Base-by-base conservation (phyloP, 352 stramenopile genomes). In the Phytophthora gonapodyides region DNA sequence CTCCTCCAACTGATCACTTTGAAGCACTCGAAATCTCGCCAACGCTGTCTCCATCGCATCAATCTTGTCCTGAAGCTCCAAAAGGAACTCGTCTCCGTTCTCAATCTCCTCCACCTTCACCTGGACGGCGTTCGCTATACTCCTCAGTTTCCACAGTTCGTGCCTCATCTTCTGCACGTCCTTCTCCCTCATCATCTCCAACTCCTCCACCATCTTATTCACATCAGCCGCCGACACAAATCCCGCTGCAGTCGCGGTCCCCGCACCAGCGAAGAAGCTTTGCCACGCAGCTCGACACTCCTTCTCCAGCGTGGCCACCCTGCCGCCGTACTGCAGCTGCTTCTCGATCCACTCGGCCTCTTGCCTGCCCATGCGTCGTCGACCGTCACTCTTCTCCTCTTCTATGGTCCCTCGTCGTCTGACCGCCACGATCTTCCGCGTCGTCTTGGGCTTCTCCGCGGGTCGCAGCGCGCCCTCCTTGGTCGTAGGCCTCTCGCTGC, bases 301-400 rank as follows among this genome's bases (percentile, higher is more conserved):
- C 33, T 80, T 88, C 56, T 91, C 82, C 15, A 91, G 24, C 17
- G 75, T 51, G 1, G 49, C 46, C 7, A 64, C 57, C 0, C 82
- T 71, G 34, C 74, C 57, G 0, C 42, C 68, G 35, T 85, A 86
- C 63, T 82, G 78, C 3, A 75, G 38, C 50, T 89, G 78, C 57
- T 85, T 91, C 55, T 91, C 82, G 16, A 84, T 48, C 80, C 82
- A 89, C 57, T 86, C 77, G 2, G 72, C 50, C 21, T 88, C 79
- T 1, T 68, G 40, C 13, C 72, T 81, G 1, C 64, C 68, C 48
- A 81, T 62, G 9, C 72, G 60, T 2, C 65, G 65, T 17, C 53
- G 55, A 31, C 19, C 27, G 17, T 16, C 35, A 38, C 46, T 40
- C 50, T 19, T 61, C 15, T 40, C 37, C 47, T 58, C 42, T 9